phyloP scores from a whole-genome alignment of 2,329 filamentous ascomycete genomes.

The Xylariomycetidae sp. region DNA sequence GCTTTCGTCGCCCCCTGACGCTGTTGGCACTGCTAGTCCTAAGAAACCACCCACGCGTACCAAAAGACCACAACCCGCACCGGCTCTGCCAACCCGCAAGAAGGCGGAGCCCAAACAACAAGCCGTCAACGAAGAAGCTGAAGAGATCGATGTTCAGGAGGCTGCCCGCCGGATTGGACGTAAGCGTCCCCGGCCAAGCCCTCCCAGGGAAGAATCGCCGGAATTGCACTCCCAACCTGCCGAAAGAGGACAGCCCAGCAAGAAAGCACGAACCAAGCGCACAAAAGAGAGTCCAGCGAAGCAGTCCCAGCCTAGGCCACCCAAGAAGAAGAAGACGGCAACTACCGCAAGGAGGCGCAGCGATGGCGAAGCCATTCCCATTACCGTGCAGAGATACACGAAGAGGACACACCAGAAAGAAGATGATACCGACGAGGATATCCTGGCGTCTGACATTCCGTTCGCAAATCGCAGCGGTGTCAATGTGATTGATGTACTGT shows the following conservation, averaged over 20 bases:
- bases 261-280: conserved; percentile 27
- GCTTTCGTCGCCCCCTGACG: conserved; percentile 24
- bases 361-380: conserved; percentile 37
- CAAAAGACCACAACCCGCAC: conserved; percentile 8
- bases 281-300: conserved; percentile 34
- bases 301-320: conserved; percentile 35
- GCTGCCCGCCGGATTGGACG: conserved; percentile 35
- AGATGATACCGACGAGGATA: conserved; percentile 33
- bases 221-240: conserved; percentile 32
- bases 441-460: conserved; percentile 46
- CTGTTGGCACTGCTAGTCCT: conserved; percentile 21
- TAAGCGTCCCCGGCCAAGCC: conserved; percentile 36
- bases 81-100: conserved; percentile 9
- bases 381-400: conserved; percentile 58
- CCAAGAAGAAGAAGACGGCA: conserved; percentile 16
- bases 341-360: conserved; percentile 15
- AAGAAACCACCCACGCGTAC: conserved; percentile 20
- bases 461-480: conserved; percentile 49
- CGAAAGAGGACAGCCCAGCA: conserved; percentile 27
- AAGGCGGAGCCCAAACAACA: too few species aligned
- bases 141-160: conserved; percentile 38
- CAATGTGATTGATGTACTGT: conserved; percentile 57
- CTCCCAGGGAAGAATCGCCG: conserved; percentile 31
- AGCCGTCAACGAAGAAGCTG: conserved; percentile 29
- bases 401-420: conserved; percentile 34